Conservation (phyloP, 1,139 yeast species). For the Suhomyces atakaporum region DNA sequence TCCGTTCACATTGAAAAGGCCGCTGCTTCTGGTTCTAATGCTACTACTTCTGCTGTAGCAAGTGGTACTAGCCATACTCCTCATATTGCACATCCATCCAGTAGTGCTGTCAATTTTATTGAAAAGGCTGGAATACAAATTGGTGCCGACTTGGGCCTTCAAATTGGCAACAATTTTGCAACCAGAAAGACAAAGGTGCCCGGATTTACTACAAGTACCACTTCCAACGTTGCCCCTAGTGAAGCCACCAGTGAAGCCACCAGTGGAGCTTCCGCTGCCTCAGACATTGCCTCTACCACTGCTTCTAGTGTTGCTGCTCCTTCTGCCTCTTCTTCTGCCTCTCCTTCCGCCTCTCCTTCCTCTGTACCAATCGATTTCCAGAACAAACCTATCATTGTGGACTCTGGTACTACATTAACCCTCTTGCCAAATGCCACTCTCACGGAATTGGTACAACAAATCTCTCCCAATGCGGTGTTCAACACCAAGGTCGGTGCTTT, state of each 20-base stretch:
- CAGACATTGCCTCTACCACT: neutral
- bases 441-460: constrained; percentile 16
- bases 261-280: neutral
- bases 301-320: no score
- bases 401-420: constrained; percentile 44
- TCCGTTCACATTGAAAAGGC: constrained; percentile 9
- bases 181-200: neutral
- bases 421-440: constrained; percentile 25
- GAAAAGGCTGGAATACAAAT: neutral
- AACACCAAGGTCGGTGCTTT: constrained; percentile 21
- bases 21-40: constrained; percentile 4
- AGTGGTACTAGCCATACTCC: constrained; percentile 12
- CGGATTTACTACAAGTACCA: no score
- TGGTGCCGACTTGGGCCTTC: neutral
- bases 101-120: neutral
- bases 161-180: no score
- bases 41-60: constrained; percentile 4
- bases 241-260: no score
- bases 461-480: constrained; percentile 23
- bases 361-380: constrained; percentile 14
- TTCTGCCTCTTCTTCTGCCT: neutral
- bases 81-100: constrained; percentile 6
- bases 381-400: constrained; percentile 31
- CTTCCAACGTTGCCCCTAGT: no score
- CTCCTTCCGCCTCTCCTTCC: constrained; percentile 11